These are phyloP conservation scores for Moniliophthora roreri DNA, from an alignment of 1,284 basidiomycete species.

Conservation along the genomic window DNA sequence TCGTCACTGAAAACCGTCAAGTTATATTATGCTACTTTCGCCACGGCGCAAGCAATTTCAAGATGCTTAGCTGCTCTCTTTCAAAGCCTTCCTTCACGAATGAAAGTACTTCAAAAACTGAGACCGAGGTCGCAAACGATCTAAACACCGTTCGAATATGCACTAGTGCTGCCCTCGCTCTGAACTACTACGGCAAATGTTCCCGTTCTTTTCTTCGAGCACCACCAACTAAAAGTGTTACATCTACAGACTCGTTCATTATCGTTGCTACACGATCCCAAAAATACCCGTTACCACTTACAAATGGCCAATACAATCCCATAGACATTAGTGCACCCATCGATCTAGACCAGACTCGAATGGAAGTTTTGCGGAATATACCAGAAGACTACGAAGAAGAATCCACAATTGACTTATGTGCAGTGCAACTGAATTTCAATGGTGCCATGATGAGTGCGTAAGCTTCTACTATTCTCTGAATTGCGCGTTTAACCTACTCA, in stretches of 20 bases:
- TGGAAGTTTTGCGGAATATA: constrained; percentile 32
- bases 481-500: constrained; percentile 14
- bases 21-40: constrained; percentile 50
- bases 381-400: constrained; percentile 68
- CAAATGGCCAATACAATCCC: constrained; percentile 32
- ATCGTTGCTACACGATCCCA: constrained; percentile 65
- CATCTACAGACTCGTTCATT: constrained; percentile 51
- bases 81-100: constrained; percentile 30
- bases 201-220: background rate
- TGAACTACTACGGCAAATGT: constrained; percentile 59
- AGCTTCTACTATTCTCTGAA: constrained; percentile 15
- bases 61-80: constrained; percentile 50
- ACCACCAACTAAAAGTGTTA: background rate
- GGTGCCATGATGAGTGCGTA: constrained; percentile 41
- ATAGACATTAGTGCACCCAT: constrained; percentile 46
- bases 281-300: constrained; percentile 34
- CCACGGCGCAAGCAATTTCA: constrained; percentile 37
- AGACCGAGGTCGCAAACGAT: constrained; percentile 32
- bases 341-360: constrained; percentile 31
- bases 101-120: constrained; percentile 31
- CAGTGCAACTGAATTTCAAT: constrained; percentile 53
- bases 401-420: constrained; percentile 57
- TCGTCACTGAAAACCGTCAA: constrained; percentile 58
- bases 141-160: constrained; percentile 50
- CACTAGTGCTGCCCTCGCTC: constrained; percentile 58